Evolutionary conservation across 371 early-diverging fungal species (phyloP), one percentile per base, ranked within the genome.

Genomic region (Mortierella sp.): DNA sequence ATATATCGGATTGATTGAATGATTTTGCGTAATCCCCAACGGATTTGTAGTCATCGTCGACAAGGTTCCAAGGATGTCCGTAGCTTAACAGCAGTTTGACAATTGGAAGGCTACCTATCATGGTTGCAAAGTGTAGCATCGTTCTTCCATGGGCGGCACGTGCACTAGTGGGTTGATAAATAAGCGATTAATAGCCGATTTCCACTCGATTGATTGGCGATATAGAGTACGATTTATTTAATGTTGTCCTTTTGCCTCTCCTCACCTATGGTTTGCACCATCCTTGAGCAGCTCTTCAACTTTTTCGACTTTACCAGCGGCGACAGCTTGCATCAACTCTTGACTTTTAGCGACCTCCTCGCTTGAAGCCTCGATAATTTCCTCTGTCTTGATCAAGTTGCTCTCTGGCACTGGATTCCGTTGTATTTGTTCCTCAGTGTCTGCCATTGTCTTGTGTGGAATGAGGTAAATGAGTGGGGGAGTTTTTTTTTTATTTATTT

Each of bases 61-160:
- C 84, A 17, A 85, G 60, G 84, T 93, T 94, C 95, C 95, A 94
- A 13, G 90, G 89, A 64, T 90, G 91, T 19, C 89, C 83, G 78
- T 89, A 85, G 15, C 83, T 75, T 31, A 91, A 65, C 13, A 89
- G 70, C 83, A 85, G 84, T 66, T 88, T 86, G 23, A 93, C 87
- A 0, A 93, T 86, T 7, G 86, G 89, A 31, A 84, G 72, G 54
- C 82, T 74, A 26, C 89, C 89, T 28, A 83, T 80, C 64, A 88
- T 86, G 29, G 88, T 86, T 1, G 89, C 89, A 84, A 88, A 89
- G 67, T 89, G 89, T 9, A 88, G 72, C 64, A 89, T 82, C 0
- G 89, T 86, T 26, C 89, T 74, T n/a, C 88, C 89, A 3, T 77
- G 68, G 42, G 72, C 65, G 2, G 78, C 78, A 22, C 78, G 72